Base-by-base conservation (phyloP, 139 green algal genomes). In the Ostreobium quekettii region DNA sequence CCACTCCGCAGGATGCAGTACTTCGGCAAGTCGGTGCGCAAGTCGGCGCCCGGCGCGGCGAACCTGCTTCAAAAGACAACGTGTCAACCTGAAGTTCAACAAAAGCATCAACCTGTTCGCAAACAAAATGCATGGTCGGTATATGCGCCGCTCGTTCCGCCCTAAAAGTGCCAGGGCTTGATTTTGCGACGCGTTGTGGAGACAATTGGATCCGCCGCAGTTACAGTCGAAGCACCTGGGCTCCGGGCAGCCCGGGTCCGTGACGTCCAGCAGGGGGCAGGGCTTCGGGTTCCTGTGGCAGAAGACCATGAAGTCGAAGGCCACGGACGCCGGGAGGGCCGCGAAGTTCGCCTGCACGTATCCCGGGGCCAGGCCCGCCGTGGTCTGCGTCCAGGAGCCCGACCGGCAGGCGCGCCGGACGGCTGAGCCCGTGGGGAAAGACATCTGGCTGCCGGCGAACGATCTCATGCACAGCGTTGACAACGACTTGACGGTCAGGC, bases 281-380 rank as follows among this genome's bases (percentile, higher is more conserved):
- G 61, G 35, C 42, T 68, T 26, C 6, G 61, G 61, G 53, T 68
- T 68, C 61, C 61, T 68, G 30, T 48, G 26, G 6, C 61, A 68
- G 61, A 48, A 68, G 11, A 68, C 35, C 7, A 56, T 6, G 61
- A 68, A 68, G 5, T 33, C 35, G 36, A 48, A 53, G 6, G 36
- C 35, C 22, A 57, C 37, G 4, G 38, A 15, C 26, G 49, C 30
- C 4, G 61, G 61, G 22, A 68, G 53, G 11, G 42, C 26, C 7
- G 61, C 53, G 37, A 68, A 8, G 36, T 53, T 53, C 3, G 6
- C 61, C 35, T 68, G 61, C 7, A 32, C 61, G 26, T 56, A 68
- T 30, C 61, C 61, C 38, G 36, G 61, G 8, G 35, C 35, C 8
- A 57, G 11, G 24, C 61, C 61, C 8, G 61, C 61, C 7, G 61